Percentiles rank a stretch among this genome's conserved stretches.
phyloP scores from a whole-genome alignment of 2,329 filamentous ascomycete genomes.

The Calonectria pseudoreteaudii region DNA sequence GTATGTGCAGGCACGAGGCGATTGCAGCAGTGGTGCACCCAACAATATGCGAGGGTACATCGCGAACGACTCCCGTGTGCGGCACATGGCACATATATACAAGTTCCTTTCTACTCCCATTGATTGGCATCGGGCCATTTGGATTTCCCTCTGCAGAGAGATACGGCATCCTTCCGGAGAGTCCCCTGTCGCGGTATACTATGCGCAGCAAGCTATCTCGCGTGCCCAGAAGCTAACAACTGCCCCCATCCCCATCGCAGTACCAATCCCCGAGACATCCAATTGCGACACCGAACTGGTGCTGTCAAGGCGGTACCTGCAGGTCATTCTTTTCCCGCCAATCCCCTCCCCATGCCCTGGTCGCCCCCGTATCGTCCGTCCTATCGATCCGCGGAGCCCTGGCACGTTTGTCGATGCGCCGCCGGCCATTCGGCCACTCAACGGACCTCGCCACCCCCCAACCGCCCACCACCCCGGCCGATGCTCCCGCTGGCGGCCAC shows the following conservation, averaged over 20 bases:
- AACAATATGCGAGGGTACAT: neutral
- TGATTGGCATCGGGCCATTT: slow-evolving; percentile 3
- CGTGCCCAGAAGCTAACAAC: slow-evolving; percentile 1
- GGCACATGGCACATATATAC: slow-evolving; percentile 13
- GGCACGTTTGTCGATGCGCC: slow-evolving; percentile 43
- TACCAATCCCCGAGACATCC: slow-evolving; percentile 15
- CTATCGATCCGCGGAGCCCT: slow-evolving; percentile 40
- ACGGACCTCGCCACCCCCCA: neutral
- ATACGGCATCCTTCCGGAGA: neutral
- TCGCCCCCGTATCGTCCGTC: slow-evolving; percentile 20
- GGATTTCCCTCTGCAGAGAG: neutral
- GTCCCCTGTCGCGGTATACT: neutral
- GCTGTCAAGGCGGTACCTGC: neutral
- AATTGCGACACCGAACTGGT: slow-evolving; percentile 17
- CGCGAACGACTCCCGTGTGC: neutral
- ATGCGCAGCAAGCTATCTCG: neutral
- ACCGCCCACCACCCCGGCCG: neutral
- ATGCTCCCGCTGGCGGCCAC: neutral
- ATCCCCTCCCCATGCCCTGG: neutral
- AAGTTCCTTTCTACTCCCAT: neutral
- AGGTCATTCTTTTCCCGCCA: slow-evolving; percentile 9
- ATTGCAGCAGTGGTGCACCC: neutral
- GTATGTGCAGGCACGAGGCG: neutral
- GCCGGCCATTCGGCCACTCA: slow-evolving; percentile 29
- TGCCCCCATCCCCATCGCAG: slow-evolving; percentile 19